Conservation (phyloP, 176 grass and related monocot species). For the Rhynchospora pubera region DNA sequence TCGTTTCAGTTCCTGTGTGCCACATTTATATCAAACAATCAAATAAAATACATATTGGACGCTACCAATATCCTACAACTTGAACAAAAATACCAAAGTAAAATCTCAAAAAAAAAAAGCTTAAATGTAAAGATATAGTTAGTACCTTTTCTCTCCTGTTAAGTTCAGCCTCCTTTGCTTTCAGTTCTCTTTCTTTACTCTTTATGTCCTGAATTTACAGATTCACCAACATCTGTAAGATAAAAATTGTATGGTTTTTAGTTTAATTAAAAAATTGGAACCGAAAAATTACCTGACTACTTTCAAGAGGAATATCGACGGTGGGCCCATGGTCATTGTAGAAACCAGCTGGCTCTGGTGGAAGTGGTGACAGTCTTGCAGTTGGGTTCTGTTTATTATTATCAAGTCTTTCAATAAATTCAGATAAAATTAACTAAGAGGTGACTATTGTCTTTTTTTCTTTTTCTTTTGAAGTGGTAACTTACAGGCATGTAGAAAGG, state of each 20-base stretch:
- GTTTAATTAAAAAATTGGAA: not conserved
- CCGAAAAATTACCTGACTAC: slow-evolving; percentile 36
- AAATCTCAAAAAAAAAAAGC: not conserved
- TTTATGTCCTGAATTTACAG: slow-evolving; percentile 43
- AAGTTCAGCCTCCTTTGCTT: slow-evolving; percentile 79
- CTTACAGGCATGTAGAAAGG: slow-evolving; percentile 27
- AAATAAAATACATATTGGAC: not conserved
- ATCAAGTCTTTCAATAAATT: not conserved
- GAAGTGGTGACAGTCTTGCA: slow-evolving; percentile 75
- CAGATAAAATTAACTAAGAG: not conserved
- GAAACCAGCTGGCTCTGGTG: slow-evolving; percentile 89
- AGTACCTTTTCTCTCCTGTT: slow-evolving; percentile 84
- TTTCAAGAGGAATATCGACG: slow-evolving; percentile 80
- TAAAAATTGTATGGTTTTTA: not conserved
- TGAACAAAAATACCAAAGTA: not conserved
- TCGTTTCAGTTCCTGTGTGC: slow-evolving; percentile 73
- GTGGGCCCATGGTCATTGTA: slow-evolving; percentile 63
- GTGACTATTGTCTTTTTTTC: no score
- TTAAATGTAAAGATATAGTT: slow-evolving; percentile 10
- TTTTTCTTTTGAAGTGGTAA: not conserved
- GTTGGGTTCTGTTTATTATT: slow-evolving; percentile 32
- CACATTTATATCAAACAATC: slow-evolving; percentile 7
- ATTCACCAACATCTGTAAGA: not conserved
- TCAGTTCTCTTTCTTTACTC: slow-evolving; percentile 79
- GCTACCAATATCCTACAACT: not conserved